Evolutionary conservation across 1,284 basidiomycete species (phyloP), one percentile per base, ranked within the genome.

Genomic region (Ceratobasidium sp.): DNA sequence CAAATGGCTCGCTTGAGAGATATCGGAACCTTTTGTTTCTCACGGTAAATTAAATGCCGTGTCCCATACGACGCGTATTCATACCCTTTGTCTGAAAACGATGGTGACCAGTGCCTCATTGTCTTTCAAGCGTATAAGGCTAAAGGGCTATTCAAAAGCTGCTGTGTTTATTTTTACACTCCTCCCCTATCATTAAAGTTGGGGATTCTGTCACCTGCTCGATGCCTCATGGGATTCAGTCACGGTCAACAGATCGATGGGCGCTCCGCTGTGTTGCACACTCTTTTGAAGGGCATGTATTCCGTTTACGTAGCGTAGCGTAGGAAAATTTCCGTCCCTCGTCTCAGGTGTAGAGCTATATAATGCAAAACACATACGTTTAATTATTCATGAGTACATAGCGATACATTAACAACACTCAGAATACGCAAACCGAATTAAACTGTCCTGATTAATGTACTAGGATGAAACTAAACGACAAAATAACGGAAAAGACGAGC

Each of bases 341-440:
- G 5, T n/a, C 17, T n/a, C n/a, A 5, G n/a, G 50, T 9, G 57
- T 4, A 26, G 13, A 33, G 13, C 23, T 26, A 59, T 59, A 59
- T 59, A 13, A 23, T 59, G 15, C 15, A 38, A 59, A 59, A 26
- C 57, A 59, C 33, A 33, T 38, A 59, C 57, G n/a, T n/a, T n/a
- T n/a, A 38, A 23, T n/a, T 26, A 38, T 12, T 13, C 33, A 59
- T 65, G 48, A 48, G 44, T 65, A 65, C 64, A 65, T 65, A 44
- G 44, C 13, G 10, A 65, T 48, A 65, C 64, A 65, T 23, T 48
- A 52, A 40, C 9, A 15, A 1, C 38, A 33, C 15, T 38, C 33
- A 20, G 40, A 28, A 61, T 52, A 4, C 50, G n/a, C 26, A 59
- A 10, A 59, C 38, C n/a, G n/a, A 61, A 38, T 61, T 38, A 23